Conservation (phyloP, 139 green algal species). For the Chlamydomonas urium region DNA sequence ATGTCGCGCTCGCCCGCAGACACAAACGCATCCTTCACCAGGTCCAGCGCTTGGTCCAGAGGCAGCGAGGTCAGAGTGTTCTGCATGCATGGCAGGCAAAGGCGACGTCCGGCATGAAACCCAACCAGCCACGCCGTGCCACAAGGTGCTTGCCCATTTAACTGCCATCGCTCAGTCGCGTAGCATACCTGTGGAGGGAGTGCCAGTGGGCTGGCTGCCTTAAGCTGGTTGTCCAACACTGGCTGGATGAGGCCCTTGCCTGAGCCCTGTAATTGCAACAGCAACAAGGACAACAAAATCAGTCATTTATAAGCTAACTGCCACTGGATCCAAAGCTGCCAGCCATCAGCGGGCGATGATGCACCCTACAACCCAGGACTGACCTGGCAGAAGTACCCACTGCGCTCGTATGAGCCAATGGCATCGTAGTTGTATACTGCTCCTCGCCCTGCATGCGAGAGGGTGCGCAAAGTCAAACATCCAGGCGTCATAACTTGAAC, state of each 20-base stretch:
- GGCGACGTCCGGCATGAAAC: too few relatives aligned
- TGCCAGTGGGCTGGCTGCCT: constrained; percentile 81
- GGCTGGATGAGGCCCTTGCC: constrained; percentile 97
- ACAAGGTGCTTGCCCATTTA: too few relatives aligned
- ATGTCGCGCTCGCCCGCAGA: constrained; percentile 95
- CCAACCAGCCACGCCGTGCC: too few relatives aligned
- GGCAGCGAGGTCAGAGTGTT: constrained; percentile 64
- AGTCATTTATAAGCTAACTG: neutral
- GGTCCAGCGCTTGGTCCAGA: constrained; percentile 82
- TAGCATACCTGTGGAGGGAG: constrained; percentile 74
- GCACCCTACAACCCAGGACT: constrained; percentile 10
- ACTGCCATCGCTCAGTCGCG: too few relatives aligned
- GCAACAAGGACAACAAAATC: neutral
- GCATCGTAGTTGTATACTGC: constrained; percentile 98
- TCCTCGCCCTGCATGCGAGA: constrained; percentile 67
- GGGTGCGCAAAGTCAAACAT: too few relatives aligned
- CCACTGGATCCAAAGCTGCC: neutral
- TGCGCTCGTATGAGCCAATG: constrained; percentile 90
- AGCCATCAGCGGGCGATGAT: neutral
- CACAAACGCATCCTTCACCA: constrained; percentile 93
- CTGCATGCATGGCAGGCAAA: too few relatives aligned
- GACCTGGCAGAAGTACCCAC: constrained; percentile 76
- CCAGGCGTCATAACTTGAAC: too few relatives aligned
- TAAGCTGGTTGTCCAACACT: constrained; percentile 98
- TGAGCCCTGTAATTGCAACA: constrained; percentile 60